Base-by-base conservation (phyloP, 345 rosid species). In the Theobroma cacao region DNA sequence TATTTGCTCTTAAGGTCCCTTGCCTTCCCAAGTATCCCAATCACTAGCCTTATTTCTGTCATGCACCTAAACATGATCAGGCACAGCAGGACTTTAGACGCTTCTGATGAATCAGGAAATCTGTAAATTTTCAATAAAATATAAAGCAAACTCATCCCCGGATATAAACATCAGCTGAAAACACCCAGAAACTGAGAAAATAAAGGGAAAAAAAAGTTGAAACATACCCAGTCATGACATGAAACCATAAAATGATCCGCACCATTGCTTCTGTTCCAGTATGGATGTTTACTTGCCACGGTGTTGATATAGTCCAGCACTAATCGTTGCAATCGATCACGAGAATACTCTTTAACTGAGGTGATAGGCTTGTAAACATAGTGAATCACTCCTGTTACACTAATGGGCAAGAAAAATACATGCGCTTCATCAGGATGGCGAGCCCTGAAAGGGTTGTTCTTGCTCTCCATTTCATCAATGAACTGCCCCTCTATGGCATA, bases 191-290 rank as follows among this genome's bases (percentile, higher is more conserved):
- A 56, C 7, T 22, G 31, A 50, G 41, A 53, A 13, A 20, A 33
- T 58, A 0, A 30, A 62, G 17, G 9, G n/a, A 17, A 56, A 62
- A 15, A 13, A 62, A 12, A 13, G 10, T 11, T 8, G 9, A 53
- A 38, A 69, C 17, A 13, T 84, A 87, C 91, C 95, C 93, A 88
- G 36, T 91, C 92, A n/a, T 90, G 95, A 65, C 93, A 91, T 5
- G 93, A 88, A 67, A 86, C 86, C 76, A 89, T 76, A 55, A 91
- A 88, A 81, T 91, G 96, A 56, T 91, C 93, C 2, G 91, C 91
- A 0, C 94, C 93, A 4, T 28, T 48, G 81, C 88, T 90, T 79
- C 88, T 75, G 47, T 91, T 91, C 98, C 96, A 88, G 58, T 83
- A 88, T 15, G 85, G 81, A 74, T 90, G 82, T 71, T 86, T 87